phyloP scores from a whole-genome alignment of 192 early-diverging fungal genomes.

The Podila verticillata region DNA sequence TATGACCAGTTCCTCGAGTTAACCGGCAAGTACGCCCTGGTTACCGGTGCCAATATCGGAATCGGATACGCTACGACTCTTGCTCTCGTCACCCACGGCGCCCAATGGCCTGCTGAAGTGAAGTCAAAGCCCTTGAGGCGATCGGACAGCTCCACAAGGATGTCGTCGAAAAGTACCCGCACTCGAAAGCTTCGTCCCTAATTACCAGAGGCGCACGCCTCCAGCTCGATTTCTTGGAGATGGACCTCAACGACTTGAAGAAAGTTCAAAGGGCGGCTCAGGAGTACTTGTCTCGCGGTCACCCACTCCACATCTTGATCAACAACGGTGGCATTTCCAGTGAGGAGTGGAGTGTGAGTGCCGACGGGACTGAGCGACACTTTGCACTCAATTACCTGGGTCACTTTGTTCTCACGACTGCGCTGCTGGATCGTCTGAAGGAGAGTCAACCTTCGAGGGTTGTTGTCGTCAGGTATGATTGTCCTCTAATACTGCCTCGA shows the following conservation, averaged over 20 bases:
- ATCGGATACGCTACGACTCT: slow-evolving; percentile 19
- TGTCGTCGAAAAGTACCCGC: neutral
- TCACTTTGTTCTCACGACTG: slow-evolving; percentile 27
- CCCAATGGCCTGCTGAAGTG: slow-evolving; percentile 7
- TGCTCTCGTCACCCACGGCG: slow-evolving; percentile 9
- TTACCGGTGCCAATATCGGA: slow-evolving; percentile 57
- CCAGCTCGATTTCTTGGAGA: slow-evolving; percentile 13
- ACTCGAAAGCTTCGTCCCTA: neutral
- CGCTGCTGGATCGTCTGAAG: slow-evolving; percentile 30
- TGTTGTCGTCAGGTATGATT: slow-evolving; percentile 39
- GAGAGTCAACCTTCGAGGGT: slow-evolving; percentile 42
- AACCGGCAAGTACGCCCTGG: slow-evolving; percentile 47
- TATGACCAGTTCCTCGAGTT: slow-evolving; percentile 25
- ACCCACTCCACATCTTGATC: slow-evolving; percentile 55
- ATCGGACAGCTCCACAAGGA: slow-evolving; percentile 11
- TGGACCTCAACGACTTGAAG: slow-evolving; percentile 13
- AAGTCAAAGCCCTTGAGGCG: neutral
- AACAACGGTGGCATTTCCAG: neutral
- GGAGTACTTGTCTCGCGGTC: slow-evolving; percentile 22
- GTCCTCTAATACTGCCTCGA: too few species aligned
- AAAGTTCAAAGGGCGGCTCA: slow-evolving; percentile 14
- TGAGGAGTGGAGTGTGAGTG: slow-evolving; percentile 3
- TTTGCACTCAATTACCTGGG: slow-evolving; percentile 56
- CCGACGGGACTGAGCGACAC: slow-evolving; percentile 43
- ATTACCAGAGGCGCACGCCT: neutral